Percentiles rank a stretch among this genome's conserved stretches.
These are phyloP conservation scores for Edaphochlamys debaryana DNA, from an alignment of 139 green algal species.

Conservation along the genomic window DNA sequence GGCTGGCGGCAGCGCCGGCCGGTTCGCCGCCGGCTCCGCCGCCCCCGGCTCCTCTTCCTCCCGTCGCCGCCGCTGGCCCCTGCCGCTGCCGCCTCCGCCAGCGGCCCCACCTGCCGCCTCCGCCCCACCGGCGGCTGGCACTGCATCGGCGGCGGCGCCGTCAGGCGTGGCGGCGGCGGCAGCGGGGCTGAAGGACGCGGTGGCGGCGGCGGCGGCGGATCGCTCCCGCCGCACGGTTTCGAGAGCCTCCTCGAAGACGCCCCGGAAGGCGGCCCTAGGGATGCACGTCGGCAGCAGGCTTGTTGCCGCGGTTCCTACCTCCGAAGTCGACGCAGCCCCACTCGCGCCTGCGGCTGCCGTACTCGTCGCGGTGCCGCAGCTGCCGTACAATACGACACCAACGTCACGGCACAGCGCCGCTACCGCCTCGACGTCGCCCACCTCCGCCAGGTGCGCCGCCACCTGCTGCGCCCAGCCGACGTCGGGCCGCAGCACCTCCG, in stretches of 20 bases:
- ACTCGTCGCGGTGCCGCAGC: too few species aligned
- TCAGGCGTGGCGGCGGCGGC: neutral
- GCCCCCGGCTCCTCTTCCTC: neutral
- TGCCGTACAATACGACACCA: neutral
- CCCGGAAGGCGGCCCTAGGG: neutral
- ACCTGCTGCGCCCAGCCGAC: slow-evolving; percentile 1
- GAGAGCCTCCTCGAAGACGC: neutral
- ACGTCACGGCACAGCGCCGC: slow-evolving; percentile 17
- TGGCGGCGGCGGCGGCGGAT: too few species aligned
- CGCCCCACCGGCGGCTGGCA: too few species aligned
- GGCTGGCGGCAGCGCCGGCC: neutral
- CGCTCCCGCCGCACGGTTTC: neutral
- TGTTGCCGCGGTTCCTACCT: neutral
- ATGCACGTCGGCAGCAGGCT: neutral
- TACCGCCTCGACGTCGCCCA: slow-evolving; percentile 9
- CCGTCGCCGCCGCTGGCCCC: too few species aligned
- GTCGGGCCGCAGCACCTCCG: neutral
- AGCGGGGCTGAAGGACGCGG: neutral
- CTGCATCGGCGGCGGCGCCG: too few species aligned
- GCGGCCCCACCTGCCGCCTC: neutral
- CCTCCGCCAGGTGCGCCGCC: neutral
- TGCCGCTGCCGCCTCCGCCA: too few species aligned
- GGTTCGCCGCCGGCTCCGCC: neutral
- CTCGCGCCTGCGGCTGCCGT: neutral
- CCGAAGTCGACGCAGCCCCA: too few species aligned